These are phyloP conservation scores for Papilionanthe hybrid DNA, from an alignment of 116 monocot species.

Conservation along the genomic window DNA sequence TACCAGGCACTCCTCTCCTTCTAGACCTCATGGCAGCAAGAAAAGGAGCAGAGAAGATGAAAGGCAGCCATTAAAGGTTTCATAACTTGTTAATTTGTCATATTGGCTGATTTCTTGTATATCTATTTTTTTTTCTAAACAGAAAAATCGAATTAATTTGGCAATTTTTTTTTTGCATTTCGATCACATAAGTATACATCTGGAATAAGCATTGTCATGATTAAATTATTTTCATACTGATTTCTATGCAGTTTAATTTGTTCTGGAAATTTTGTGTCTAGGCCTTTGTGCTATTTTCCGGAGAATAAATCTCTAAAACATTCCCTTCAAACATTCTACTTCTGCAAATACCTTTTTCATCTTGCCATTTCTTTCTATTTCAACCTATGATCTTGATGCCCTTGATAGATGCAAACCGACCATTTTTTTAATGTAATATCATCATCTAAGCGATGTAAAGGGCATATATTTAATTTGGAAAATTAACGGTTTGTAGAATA, in stretches of 20 bases:
- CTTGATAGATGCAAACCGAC: not conserved
- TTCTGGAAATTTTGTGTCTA: not conserved
- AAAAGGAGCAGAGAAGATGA: constrained; percentile 56
- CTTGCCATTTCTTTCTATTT: not conserved
- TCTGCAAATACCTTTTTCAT: not conserved
- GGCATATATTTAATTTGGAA: not conserved
- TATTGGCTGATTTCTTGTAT: not conserved
- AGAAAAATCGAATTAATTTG: not conserved
- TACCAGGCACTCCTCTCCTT: constrained; percentile 39
- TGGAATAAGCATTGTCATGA: not conserved
- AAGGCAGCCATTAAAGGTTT: constrained; percentile 39
- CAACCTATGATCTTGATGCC: not conserved
- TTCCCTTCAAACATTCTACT: not conserved
- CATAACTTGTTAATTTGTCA: not conserved
- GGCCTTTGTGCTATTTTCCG: not conserved
- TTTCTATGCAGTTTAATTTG: not conserved
- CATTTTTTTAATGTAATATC: no score
- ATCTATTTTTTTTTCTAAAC: not conserved
- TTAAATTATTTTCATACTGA: not conserved
- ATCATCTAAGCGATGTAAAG: not conserved
- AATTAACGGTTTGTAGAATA: not conserved
- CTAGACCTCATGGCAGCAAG: constrained; percentile 27
- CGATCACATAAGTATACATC: not conserved
- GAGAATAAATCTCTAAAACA: not conserved
- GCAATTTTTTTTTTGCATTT: not conserved